A percentile compares a stretch with the other conserved stretches of the same genome.
Evolutionary conservation across 345 rosid genomes (phyloP).

Genomic region (Citrus reticulata): DNA sequence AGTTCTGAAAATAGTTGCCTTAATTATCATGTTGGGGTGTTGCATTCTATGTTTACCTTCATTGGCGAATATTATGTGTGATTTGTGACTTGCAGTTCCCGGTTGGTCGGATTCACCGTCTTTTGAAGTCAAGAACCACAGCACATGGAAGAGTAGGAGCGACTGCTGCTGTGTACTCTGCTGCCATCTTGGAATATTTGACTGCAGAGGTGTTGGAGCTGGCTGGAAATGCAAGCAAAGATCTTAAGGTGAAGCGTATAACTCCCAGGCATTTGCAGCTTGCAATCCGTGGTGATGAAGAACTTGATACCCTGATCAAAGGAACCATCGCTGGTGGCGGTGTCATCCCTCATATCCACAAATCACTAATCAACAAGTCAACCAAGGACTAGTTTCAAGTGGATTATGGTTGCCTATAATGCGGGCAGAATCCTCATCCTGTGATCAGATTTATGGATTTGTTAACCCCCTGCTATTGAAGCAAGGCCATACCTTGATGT

Average conservation of each 20-base stretch:
- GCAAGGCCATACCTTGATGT: background rate
- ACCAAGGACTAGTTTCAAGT: constrained; percentile 40
- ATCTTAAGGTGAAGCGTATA: constrained; percentile 67
- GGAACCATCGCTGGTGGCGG: constrained; percentile 85
- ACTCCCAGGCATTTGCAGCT: constrained; percentile 73
- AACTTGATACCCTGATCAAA: constrained; percentile 71
- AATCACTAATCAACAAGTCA: constrained; percentile 72
- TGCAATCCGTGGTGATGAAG: constrained; percentile 68
- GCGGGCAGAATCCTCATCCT: background rate
- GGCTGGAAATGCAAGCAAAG: constrained; percentile 75
- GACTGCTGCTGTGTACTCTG: constrained; percentile 67
- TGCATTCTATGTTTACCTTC: background rate
- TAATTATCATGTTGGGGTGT: background rate
- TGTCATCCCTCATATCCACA: constrained; percentile 76
- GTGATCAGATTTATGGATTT: constrained; percentile 6
- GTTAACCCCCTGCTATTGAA: background rate
- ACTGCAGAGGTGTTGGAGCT: constrained; percentile 69
- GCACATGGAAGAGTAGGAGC: constrained; percentile 77
- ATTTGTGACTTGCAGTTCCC: constrained; percentile 48
- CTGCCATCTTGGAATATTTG: constrained; percentile 64
- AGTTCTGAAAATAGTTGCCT: background rate
- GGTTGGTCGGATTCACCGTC: constrained; percentile 67
- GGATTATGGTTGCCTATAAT: background rate
- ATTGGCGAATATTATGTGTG: background rate
- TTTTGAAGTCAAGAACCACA: constrained; percentile 54